Evolutionary conservation across 2,329 filamentous ascomycete species (phyloP), one percentile per base, ranked within the genome.

Genomic region (Monilinia fructigena): DNA sequence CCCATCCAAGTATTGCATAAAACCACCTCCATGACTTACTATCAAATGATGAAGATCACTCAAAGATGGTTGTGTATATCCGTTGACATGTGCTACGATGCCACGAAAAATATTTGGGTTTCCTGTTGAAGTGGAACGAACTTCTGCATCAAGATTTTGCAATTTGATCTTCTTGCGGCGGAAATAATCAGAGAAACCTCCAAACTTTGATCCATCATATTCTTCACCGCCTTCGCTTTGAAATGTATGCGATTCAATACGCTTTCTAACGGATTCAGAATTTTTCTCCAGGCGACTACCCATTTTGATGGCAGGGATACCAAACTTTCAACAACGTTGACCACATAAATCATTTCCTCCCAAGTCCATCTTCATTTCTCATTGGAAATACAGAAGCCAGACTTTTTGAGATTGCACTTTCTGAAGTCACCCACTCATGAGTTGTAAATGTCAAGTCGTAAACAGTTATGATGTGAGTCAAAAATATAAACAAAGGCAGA

Each of bases 121-220:
- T 71, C 89, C 87, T 0, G 80, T 78, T 1, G 88, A 85, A 4
- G 86, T 81, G 42, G 89, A 84, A 67, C 94, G 88, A 55, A 96
- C 82, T 64, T 96, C 86, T 11, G 88, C 88, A 78, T 99, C 95
- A 40, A 95, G 85, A 74, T 99, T 99, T 78, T 98, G 95, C 4
- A 99, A 84, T 76, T 99, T 99, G 78, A 97, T 88, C 82, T 96
- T 97, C 82, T 99, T 99, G 66, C 93, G 89, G 60, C 93, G 85
- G 76, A 97, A 96, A 78, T 98, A 99, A 75, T 98, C 94, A 31
- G 83, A 79, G 74, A 98, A 96, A 11, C 93, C 94, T 35, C 92
- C 92, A 77, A 98, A 99, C 63, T 85, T 86, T 69, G 93, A 97
- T 2, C 83, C 86, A 67, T 89, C 88, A 77, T 99, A 99, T 77